Percentiles rank a stretch among this genome's conserved stretches.
Conservation (phyloP, 768 basidiomycete species). For the Phanerochaete carnosa region DNA sequence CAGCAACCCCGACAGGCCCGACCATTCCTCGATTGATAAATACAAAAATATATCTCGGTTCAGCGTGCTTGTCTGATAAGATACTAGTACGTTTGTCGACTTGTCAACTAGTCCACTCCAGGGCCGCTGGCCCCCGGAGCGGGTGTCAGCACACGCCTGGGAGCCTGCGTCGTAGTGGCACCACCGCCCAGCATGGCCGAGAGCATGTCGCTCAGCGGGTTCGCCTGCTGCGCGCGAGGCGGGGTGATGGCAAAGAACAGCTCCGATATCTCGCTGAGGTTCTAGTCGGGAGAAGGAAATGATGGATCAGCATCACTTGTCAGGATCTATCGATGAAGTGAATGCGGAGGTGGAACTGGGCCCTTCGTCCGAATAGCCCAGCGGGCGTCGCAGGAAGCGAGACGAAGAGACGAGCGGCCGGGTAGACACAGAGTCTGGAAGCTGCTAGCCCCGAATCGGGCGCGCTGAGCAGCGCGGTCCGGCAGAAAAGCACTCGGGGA, state of each 20-base stretch:
- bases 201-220: conserved; percentile 87
- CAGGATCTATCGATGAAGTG: not conserved
- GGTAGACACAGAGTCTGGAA: not conserved
- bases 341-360: not conserved
- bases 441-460: not conserved
- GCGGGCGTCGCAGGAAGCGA: not conserved
- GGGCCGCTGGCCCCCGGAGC: conserved; percentile 29
- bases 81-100: not conserved
- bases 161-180: conserved; percentile 30
- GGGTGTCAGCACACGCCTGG: conserved; percentile 43
- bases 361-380: not conserved
- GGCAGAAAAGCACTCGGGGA: not conserved
- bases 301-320: not conserved
- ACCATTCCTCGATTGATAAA: not conserved
- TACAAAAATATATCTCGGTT: not conserved
- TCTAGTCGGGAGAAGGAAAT: conserved; percentile 35
- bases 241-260: conserved; percentile 88
- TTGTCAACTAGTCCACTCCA: conserved; percentile 40
- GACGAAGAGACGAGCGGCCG: not conserved
- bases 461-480: not conserved
- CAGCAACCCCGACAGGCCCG: not conserved
- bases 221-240: conserved; percentile 64
- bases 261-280: conserved; percentile 62
- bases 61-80: not conserved
- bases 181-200: conserved; percentile 85